Percentiles rank a stretch among this genome's conserved stretches.
Evolutionary conservation across 352 stramenopile genomes (phyloP).

Genomic region (Phytophthora foliorum): DNA sequence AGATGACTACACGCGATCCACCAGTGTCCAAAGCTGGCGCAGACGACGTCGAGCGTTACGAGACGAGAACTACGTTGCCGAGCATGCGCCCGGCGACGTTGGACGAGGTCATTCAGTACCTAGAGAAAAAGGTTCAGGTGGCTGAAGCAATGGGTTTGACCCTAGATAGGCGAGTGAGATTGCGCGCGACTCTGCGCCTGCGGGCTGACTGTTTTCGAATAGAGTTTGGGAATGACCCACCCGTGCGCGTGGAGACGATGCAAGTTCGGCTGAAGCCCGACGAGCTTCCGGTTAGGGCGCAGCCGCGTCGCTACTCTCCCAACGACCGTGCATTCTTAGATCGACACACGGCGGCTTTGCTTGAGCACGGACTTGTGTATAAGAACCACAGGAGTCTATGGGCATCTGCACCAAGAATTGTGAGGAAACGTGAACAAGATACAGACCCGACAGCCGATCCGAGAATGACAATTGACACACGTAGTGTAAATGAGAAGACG

Average conservation of each 20-base stretch:
- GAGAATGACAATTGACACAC: conserved; percentile 37
- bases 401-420: conserved; percentile 17
- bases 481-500: conserved; percentile 28
- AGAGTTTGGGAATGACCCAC: conserved; percentile 21
- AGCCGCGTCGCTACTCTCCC: conserved; percentile 9
- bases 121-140: conserved; percentile 5
- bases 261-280: conserved; percentile 15
- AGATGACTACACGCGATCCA: background rate
- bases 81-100: background rate
- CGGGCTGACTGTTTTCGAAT: conserved; percentile 13
- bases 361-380: conserved; percentile 1
- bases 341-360: conserved; percentile 1
- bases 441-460: conserved; percentile 15
- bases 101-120: background rate
- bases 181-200: conserved; percentile 2
- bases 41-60: conserved; percentile 6
- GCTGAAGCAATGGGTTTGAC: background rate
- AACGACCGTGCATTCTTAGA: conserved; percentile 17
- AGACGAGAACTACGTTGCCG: conserved; percentile 4
- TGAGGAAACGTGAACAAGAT: conserved; percentile 14
- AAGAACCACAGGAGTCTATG: conserved; percentile 19
- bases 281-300: background rate
- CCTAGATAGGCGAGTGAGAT: background rate
- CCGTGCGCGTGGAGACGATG: conserved; percentile 21
- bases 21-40: background rate